Percentiles rank a stretch among this genome's conserved stretches.
phyloP scores from a whole-genome alignment of 140 eudicot species.

The Bidens hawaiensis region DNA sequence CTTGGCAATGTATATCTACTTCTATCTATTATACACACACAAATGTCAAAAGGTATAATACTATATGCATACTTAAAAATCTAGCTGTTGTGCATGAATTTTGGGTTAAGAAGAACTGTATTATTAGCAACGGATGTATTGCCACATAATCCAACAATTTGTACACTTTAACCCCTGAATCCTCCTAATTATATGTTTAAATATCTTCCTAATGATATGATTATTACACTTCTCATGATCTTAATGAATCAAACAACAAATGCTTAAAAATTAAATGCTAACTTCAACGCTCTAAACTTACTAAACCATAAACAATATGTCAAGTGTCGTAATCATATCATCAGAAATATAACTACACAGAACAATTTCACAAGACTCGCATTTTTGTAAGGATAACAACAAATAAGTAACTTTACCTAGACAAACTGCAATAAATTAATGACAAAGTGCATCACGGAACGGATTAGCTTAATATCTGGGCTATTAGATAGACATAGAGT shows the following conservation, averaged over 20 bases:
- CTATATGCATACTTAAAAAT: neutral
- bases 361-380: too few species aligned
- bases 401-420: too few species aligned
- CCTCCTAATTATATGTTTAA: neutral
- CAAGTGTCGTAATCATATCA: neutral
- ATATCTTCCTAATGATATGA: neutral
- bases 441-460: too few species aligned
- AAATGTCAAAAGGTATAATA: neutral
- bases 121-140: too few species aligned
- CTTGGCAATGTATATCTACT: neutral
- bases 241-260: neutral
- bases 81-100: slow-evolving; percentile 42
- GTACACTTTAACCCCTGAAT: neutral
- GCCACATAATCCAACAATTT: too few species aligned
- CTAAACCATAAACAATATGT: neutral
- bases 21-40: neutral
- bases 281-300: neutral
- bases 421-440: too few species aligned
- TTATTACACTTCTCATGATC: neutral
- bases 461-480: too few species aligned
- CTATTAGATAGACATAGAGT: too few species aligned
- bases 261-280: neutral
- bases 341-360: neutral
- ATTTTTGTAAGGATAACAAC: too few species aligned
- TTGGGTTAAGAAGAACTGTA: slow-evolving; percentile 52